These are phyloP conservation scores for Sclerotinia glacialis DNA, from an alignment of 2,329 filamentous ascomycete genomes.

Conservation along the genomic window DNA sequence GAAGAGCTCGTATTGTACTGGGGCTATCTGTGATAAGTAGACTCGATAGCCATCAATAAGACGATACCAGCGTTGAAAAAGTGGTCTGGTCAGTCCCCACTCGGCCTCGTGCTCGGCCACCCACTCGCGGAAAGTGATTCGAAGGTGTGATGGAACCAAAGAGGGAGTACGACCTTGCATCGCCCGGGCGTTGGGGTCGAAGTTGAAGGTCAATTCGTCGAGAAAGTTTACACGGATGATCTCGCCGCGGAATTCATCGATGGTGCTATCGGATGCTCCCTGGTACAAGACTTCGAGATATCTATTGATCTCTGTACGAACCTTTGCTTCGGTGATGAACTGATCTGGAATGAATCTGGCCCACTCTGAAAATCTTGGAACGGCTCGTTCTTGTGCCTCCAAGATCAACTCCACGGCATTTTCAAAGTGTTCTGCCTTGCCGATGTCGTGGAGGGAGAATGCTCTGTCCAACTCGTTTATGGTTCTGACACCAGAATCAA, in stretches of 20 bases:
- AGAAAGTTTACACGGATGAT: neutral
- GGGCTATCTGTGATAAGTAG: neutral
- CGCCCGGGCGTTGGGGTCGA: neutral
- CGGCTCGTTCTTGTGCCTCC: neutral
- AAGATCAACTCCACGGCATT: neutral
- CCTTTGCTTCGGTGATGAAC: neutral
- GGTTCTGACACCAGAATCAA: slow-evolving; percentile 1
- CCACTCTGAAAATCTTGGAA: neutral
- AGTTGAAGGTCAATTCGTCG: neutral
- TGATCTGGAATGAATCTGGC: neutral
- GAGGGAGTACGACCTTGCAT: rapidly evolving
- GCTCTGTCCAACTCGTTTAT: neutral
- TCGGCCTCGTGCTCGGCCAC: neutral
- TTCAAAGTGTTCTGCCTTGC: rapidly evolving
- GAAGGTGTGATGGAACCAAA: neutral
- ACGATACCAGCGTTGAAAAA: neutral
- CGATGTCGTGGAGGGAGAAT: neutral
- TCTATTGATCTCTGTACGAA: neutral
- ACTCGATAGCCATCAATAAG: neutral
- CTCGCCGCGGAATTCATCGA: neutral
- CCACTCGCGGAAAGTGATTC: neutral
- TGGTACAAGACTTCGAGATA: neutral
- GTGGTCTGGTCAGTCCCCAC: rapidly evolving
- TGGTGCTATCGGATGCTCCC: neutral
- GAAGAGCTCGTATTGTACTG: neutral